Evolutionary conservation across 1,139 yeast genomes (phyloP).

Genomic region (Blastobotrys malaysiensis): DNA sequence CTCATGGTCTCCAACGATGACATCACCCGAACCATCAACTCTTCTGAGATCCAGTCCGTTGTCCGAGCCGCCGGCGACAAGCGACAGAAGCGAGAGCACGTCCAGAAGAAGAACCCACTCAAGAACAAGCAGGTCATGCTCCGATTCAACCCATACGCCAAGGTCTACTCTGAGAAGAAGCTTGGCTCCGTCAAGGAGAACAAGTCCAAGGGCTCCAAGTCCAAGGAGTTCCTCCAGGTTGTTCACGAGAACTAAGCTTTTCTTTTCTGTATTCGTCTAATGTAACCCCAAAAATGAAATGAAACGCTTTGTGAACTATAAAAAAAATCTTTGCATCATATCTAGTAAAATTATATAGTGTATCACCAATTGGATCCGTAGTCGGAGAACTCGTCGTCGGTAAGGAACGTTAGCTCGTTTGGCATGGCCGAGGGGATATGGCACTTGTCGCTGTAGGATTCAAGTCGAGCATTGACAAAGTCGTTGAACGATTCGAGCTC

Average conservation of each 20-base stretch:
- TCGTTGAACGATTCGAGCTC: slow-evolving; percentile 13
- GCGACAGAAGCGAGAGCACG: slow-evolving; percentile 89
- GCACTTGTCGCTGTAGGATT: slow-evolving; percentile 5
- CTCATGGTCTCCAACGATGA: slow-evolving; percentile 95
- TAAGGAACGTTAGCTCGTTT: slow-evolving; percentile 6
- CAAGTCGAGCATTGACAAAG: slow-evolving; percentile 3
- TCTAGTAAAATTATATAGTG: background rate
- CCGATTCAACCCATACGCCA: slow-evolving; percentile 99
- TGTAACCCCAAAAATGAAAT: slow-evolving; percentile 1
- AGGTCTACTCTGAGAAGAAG: slow-evolving; percentile 90
- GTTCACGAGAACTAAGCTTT: slow-evolving; percentile 21
- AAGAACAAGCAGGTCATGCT: slow-evolving; percentile 98
- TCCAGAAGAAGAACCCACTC: slow-evolving; percentile 99
- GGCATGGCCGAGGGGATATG: slow-evolving; percentile 2
- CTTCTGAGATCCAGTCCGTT: slow-evolving; percentile 97
- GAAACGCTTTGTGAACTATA: background rate
- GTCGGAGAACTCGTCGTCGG: slow-evolving; percentile 7
- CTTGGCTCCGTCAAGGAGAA: slow-evolving; percentile 80
- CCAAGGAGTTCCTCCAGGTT: slow-evolving; percentile 24
- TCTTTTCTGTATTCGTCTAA: background rate
- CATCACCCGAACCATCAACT: slow-evolving; percentile 95
- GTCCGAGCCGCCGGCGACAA: slow-evolving; percentile 96
- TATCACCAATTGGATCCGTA: background rate
- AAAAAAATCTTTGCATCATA: background rate
- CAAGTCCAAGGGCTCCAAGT: slow-evolving; percentile 39